Base-by-base conservation (phyloP, 2,329 filamentous ascomycete species). In the Penicillium oxalicum region DNA sequence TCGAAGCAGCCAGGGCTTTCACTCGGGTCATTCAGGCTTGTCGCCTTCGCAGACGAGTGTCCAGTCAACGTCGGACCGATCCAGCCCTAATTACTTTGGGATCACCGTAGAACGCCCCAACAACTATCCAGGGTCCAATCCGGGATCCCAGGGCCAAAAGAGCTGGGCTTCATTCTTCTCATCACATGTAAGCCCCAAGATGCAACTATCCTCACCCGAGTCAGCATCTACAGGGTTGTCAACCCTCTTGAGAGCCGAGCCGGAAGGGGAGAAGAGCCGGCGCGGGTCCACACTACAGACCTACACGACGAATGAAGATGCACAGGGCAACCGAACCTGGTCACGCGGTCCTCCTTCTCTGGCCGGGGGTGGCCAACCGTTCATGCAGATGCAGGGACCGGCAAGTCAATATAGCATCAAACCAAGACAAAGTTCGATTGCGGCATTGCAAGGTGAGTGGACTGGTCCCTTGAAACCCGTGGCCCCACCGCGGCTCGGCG, bases 61-160 rank as follows among this genome's bases (percentile, higher is more conserved):
- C 36, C 55, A 51, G 5, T 48, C 58, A 25, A 55, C 45, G 18
- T 32, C 56, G 8, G 64, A 65, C 25, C 50, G 50, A 18, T 67
- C 77, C 25, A 91, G 88, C 64, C 88, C 89, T 9, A 94, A 91
- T 66, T 95, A 95, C 69, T 95, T 95, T 66, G 87, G 87, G 48
- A 80, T 94, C 51, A 75, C 83, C 28, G 72, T 88, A 53, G 83
- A 89, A 38, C 62, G 58, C 50, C 67, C 80, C 18, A 75, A 70
- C 47, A 82, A 87, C 52, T 75, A 79, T 25, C 78, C 83, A 52
- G 83, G 84, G 45, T 85, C 84, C 2, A 74, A 70, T 53, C 70
- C 71, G 25, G 79, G 77, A 4, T 75, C 76, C 32, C 75, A 86
- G 53, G 77, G 83, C 1, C 81, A 81, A 48, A 81, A 82, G 55